phyloP scores from a whole-genome alignment of 164 flowering plant species.

The Macadamia integrifolia region DNA sequence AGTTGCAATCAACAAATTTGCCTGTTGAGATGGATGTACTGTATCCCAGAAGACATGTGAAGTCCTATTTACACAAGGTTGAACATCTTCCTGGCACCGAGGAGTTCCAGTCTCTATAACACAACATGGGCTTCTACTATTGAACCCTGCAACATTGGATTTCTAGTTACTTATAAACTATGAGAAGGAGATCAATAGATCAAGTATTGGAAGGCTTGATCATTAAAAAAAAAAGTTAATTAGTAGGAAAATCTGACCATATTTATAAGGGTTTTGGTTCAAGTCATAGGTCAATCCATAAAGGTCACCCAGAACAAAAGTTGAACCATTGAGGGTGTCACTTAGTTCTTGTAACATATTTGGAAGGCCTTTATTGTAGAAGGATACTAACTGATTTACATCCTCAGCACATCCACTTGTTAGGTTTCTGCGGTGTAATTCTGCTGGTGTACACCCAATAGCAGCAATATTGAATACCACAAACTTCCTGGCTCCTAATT shows the following conservation, averaged over 20 bases:
- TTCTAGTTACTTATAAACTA: background rate
- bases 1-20: background rate
- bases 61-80: constrained; percentile 24
- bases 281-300: constrained; percentile 29
- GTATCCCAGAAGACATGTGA: constrained; percentile 45
- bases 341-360: too few species aligned
- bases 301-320: constrained; percentile 30
- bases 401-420: too few species aligned
- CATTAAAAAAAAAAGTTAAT: too few species aligned
- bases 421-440: background rate
- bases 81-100: constrained; percentile 28
- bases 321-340: constrained; percentile 24
- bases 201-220: background rate
- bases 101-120: constrained; percentile 33
- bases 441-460: constrained; percentile 31
- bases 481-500: constrained; percentile 29
- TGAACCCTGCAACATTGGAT: constrained; percentile 26
- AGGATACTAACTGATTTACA: too few species aligned
- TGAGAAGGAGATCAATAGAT: background rate
- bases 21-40: constrained; percentile 26
- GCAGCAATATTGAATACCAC: constrained; percentile 27
- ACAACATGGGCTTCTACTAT: constrained; percentile 41
- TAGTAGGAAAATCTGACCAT: too few species aligned
- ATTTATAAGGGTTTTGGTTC: constrained; percentile 27
- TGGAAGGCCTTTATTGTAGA: too few species aligned